Conservation (phyloP, 768 basidiomycete species). For the Mycena metata region DNA sequence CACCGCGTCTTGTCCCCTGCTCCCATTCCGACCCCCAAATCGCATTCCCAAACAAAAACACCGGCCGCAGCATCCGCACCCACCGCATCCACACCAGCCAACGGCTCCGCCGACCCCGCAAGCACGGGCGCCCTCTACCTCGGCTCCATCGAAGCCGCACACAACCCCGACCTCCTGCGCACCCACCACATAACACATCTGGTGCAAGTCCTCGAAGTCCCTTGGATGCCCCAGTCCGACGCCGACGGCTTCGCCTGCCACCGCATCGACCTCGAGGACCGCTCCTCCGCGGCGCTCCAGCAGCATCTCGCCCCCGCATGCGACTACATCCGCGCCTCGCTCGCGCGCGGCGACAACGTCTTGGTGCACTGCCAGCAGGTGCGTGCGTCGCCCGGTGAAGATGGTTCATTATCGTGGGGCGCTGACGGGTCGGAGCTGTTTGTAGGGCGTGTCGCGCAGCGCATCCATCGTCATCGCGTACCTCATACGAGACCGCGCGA, state of each 20-base stretch:
- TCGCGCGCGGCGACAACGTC: constrained; percentile 58
- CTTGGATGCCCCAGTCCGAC: constrained; percentile 63
- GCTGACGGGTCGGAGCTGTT: background rate
- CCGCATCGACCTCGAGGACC: constrained; percentile 63
- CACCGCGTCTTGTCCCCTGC: constrained; percentile 23
- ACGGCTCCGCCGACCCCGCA: background rate
- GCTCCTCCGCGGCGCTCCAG: constrained; percentile 58
- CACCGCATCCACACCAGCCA: background rate
- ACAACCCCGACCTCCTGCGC: constrained; percentile 67
- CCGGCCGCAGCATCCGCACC: background rate
- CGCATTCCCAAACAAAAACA: background rate
- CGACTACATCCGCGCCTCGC: constrained; percentile 59
- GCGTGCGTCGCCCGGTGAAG: constrained; percentile 21
- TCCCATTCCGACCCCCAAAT: background rate
- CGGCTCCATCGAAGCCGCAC: constrained; percentile 72
- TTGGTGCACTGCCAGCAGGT: constrained; percentile 72
- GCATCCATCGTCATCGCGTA: constrained; percentile 70
- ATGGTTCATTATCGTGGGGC: background rate
- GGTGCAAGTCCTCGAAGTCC: constrained; percentile 76
- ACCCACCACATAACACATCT: constrained; percentile 67
- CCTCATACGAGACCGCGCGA: constrained; percentile 63
- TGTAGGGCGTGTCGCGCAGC: constrained; percentile 65
- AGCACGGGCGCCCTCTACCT: constrained; percentile 27
- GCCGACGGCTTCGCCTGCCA: constrained; percentile 45
- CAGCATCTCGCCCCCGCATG: constrained; percentile 64